A percentile compares a stretch with the other conserved stretches of the same genome.
phyloP scores from a whole-genome alignment of 2,329 filamentous ascomycete species.

The Aurifilum marmelostoma region DNA sequence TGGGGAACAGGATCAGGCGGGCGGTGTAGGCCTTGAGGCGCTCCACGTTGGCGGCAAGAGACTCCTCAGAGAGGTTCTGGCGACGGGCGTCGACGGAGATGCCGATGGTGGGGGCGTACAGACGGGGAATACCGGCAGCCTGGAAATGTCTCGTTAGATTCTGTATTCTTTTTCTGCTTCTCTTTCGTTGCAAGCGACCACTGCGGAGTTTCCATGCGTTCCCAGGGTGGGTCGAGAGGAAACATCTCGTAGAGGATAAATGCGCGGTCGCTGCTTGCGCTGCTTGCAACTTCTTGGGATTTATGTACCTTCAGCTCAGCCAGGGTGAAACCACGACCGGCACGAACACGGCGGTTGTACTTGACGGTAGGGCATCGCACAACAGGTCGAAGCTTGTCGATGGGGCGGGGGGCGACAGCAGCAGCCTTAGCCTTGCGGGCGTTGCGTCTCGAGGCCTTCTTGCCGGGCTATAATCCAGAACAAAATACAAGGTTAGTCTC shows the following conservation, averaged over 20 bases:
- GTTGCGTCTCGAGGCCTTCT: conserved; percentile 90
- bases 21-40: conserved; percentile 98
- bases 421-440: conserved; percentile 94
- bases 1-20: conserved; percentile 96
- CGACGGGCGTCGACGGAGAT: conserved; percentile 96
- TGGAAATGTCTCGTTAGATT: conserved; percentile 50
- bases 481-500: conserved; percentile 41
- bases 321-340: conserved; percentile 96
- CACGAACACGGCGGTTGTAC: conserved; percentile 98
- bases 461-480: conserved; percentile 72
- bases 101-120: conserved; percentile 92
- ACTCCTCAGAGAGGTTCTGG: conserved; percentile 96
- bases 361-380: conserved; percentile 98
- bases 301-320: conserved; percentile 91
- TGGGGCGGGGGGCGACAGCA: conserved; percentile 89
- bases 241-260: neutral
- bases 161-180: neutral
- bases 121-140: conserved; percentile 95
- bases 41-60: conserved; percentile 90
- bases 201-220: neutral
- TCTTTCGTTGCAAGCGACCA: neutral
- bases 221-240: neutral
- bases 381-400: conserved; percentile 94
- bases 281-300: neutral
- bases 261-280: conserved; percentile 1